Conservation (phyloP, 1,284 basidiomycete genomes). For the Leucoagaricus sp. region DNA sequence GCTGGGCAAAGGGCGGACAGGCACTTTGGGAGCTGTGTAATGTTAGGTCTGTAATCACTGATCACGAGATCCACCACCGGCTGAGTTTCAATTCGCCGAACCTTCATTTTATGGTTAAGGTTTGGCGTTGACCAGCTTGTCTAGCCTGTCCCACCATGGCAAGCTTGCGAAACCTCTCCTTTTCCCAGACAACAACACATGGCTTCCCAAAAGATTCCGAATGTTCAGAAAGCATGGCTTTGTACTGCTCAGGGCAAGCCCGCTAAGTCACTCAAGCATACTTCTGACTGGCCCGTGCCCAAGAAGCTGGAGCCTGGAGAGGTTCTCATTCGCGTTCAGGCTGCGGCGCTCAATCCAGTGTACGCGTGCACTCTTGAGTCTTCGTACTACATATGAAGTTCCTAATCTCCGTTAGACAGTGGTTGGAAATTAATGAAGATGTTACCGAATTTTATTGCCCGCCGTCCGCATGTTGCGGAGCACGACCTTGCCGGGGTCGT, state of each 20-base stretch:
- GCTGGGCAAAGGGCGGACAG: conserved; percentile 37
- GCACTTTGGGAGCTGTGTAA: conserved; percentile 22
- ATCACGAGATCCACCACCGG: conserved; percentile 24
- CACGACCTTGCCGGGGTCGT: conserved; percentile 65
- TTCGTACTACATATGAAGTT: not conserved
- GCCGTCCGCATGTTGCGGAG: conserved; percentile 55
- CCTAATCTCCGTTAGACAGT: conserved; percentile 26
- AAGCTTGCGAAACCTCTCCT: not conserved
- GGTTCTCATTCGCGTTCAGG: conserved; percentile 61
- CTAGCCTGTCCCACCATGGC: not conserved
- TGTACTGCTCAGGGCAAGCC: conserved; percentile 42
- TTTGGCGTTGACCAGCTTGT: conserved; percentile 14
- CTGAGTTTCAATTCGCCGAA: conserved; percentile 25
- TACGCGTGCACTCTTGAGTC: conserved; percentile 32
- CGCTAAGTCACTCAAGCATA: conserved; percentile 43
- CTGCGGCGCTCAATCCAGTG: conserved; percentile 71
- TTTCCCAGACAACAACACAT: conserved; percentile 2
- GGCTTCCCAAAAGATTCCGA: conserved; percentile 26
- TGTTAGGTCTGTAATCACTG: conserved; percentile 16
- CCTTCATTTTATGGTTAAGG: conserved; percentile 6
- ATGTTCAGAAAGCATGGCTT: conserved; percentile 44
- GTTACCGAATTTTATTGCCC: conserved; percentile 49
- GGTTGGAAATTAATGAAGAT: conserved; percentile 59
- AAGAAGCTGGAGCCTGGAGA: conserved; percentile 44
- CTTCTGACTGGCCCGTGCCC: conserved; percentile 47